Base-by-base conservation (phyloP, 257 asterid species). In the Plantago ovata region DNA sequence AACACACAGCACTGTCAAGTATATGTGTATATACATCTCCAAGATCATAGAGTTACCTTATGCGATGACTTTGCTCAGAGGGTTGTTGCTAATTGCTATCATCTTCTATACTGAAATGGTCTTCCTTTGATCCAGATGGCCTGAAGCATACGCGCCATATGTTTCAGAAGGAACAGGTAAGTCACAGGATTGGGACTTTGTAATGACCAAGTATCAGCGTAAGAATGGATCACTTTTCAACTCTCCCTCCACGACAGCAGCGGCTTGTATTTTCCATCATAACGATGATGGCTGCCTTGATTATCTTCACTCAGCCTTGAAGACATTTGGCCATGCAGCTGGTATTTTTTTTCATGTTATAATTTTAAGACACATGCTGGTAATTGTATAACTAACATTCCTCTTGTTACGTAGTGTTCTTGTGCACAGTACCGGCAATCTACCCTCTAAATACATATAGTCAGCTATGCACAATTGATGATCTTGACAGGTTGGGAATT, bases 171-270 rank as follows among this genome's bases (percentile, higher is more conserved):
- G 98, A 49, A 56, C 80, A 65, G 78, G 75, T 15, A 68, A 79
- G 55, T 71, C 56, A 52, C 85, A 77, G 44, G 69, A 88, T 54
- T 80, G 95, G 95, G 72, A 79, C 44, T 67, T 66, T 38, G 67
- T 72, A 22, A 73, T 88, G 94, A 73, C 85, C 94, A 84, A 79
- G 61, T 79, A 79, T 68, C 95, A 85, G 64, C 77, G 82, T 63
- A 77, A 55, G 65, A 88, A 92, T 28, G 98, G 98, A 24, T 92
- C 98, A 19, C 77, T 92, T 40, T 88, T 89, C 79, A 83, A 88
- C 75, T 85, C 83, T 66, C 97, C 98, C 13, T 85, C 98, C 2
- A 74, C 97, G 0, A 81, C 97, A 33, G 95, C 97, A 28, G 90
- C 96, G 67, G 90, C 95, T 72, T 77, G 50, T 59, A 76, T 76